Evolutionary conservation across 768 basidiomycete species (phyloP), one percentile per base, ranked within the genome.

Genomic region (Dendrothele bispora): DNA sequence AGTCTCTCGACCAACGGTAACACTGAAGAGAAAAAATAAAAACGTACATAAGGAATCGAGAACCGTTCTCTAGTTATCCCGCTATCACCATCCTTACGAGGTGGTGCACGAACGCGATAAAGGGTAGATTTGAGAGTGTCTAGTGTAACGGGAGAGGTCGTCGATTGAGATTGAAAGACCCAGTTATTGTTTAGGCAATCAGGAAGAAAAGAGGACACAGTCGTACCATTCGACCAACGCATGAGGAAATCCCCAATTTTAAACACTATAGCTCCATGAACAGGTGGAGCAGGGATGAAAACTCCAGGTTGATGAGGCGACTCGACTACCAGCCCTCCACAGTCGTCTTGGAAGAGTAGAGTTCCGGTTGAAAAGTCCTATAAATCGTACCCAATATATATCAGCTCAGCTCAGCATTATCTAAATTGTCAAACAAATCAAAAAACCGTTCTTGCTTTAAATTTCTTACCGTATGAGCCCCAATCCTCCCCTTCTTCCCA

Each of bases 351-450:
- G 51, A 75, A 65, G 14, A 78, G 60, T 24, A 75, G 52, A 0
- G 75, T 78, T n/a, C 72, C 62, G 3, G 62, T 70, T 5, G 68
- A 64, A 43, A 70, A 77, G 55, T 78, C 76, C n/a, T n/a, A n/a
- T n/a, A n/a, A n/a, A n/a, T n/a, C n/a, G n/a, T n/a, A n/a, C n/a
- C n/a, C n/a, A n/a, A n/a, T n/a, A n/a, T n/a, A n/a, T n/a, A n/a
- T n/a, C n/a, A n/a, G n/a, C n/a, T n/a, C n/a, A n/a, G n/a, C n/a
- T n/a, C n/a, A n/a, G n/a, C n/a, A n/a, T n/a, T n/a, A n/a, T n/a
- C n/a, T n/a, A n/a, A n/a, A n/a, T n/a, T n/a, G n/a, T n/a, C n/a
- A n/a, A n/a, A n/a, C n/a, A n/a, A n/a, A n/a, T n/a, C n/a, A n/a
- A n/a, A n/a, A n/a, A n/a, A n/a, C n/a, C n/a, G n/a, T n/a, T n/a